A percentile compares a stretch with the other conserved stretches of the same genome.
These are phyloP conservation scores for Blastobotrys buckinghamii DNA, from an alignment of 1,139 yeast genomes.

Conservation along the genomic window DNA sequence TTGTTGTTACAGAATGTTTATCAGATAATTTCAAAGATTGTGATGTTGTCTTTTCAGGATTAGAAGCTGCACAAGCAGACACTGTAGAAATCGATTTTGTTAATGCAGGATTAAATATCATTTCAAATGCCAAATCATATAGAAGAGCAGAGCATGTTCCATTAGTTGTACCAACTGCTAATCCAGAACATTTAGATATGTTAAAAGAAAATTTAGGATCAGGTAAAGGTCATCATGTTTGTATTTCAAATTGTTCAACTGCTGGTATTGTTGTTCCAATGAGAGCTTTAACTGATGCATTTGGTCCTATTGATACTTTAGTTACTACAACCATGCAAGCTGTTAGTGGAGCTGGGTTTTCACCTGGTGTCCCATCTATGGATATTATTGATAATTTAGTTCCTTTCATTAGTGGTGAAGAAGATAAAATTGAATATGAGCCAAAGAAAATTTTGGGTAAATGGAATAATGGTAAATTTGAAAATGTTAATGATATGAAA, in stretches of 20 bases:
- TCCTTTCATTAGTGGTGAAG: slow-evolving; percentile 95
- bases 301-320: slow-evolving; percentile 83
- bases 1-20: slow-evolving; percentile 72
- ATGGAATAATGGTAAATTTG: slow-evolving; percentile 38
- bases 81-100: slow-evolving; percentile 80
- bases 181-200: slow-evolving; percentile 85
- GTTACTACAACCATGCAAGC: slow-evolving; percentile 95
- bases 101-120: slow-evolving; percentile 73
- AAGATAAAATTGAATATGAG: slow-evolving; percentile 98
- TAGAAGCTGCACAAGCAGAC: slow-evolving; percentile 92
- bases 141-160: slow-evolving; percentile 88
- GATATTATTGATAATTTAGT: slow-evolving; percentile 91
- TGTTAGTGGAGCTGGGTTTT: slow-evolving; percentile 96
- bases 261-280: slow-evolving; percentile 97
- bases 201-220: slow-evolving; percentile 54
- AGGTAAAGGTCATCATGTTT: slow-evolving; percentile 75
- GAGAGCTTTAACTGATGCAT: slow-evolving; percentile 80
- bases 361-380: slow-evolving; percentile 96
- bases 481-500: slow-evolving; percentile 46
- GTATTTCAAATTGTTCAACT: slow-evolving; percentile 97
- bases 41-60: slow-evolving; percentile 91
- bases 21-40: slow-evolving; percentile 75
- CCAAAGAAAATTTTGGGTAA: slow-evolving; percentile 87
- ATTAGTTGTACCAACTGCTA: slow-evolving; percentile 88
- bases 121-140: slow-evolving; percentile 95